Base-by-base conservation (phyloP, 805 yeast species). In the Metschnikowia cerradonensis region DNA sequence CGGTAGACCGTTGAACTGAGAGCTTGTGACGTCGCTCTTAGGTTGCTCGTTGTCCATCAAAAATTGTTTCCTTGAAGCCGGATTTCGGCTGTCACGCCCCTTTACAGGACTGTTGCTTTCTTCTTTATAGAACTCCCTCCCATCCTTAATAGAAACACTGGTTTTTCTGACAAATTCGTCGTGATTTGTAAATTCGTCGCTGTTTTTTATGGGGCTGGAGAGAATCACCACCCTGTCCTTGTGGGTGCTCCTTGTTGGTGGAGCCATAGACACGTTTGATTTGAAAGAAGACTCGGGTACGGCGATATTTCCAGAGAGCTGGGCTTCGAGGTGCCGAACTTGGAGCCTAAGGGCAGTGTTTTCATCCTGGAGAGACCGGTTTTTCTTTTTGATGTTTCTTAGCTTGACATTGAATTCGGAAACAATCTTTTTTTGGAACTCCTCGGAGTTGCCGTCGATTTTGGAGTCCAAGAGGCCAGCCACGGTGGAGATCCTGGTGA, bases 1-100 rank as follows among this genome's bases (percentile, higher is more conserved):
- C n/a, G 62, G 60, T 19, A 59, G 53, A 32, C 48, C 43, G 23
- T 59, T 57, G 47, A 59, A 57, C 39, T 59, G 62, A 15, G 60
- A 57, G 47, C 60, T 59, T 15, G 61, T 55, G 30, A 56, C 26
- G 23, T 51, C 59, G 14, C 40, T 26, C 20, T 37, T 36, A 6
- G 17, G 23, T 36, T 43, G 47, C 35, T 37, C 20, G 20, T 36
- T 32, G 15, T 42, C 45, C 31, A 42, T 8, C 38, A 42, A 42
- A 22, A 34, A 33, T n/a, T 42, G 45, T 19, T 20, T 33, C 10
- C 23, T 30, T 6, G 17, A n/a, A n/a, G 19, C 22, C 10, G 17
- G n/a, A 3, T 4, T n/a, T 4, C 17, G 33, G 22, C 14, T 11
- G 13, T 20, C 11, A 7, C 20, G 15, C 15, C 34, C 22, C 34